phyloP scores from a whole-genome alignment of 2,329 filamentous ascomycete genomes.

The Raffaelea arxii region DNA sequence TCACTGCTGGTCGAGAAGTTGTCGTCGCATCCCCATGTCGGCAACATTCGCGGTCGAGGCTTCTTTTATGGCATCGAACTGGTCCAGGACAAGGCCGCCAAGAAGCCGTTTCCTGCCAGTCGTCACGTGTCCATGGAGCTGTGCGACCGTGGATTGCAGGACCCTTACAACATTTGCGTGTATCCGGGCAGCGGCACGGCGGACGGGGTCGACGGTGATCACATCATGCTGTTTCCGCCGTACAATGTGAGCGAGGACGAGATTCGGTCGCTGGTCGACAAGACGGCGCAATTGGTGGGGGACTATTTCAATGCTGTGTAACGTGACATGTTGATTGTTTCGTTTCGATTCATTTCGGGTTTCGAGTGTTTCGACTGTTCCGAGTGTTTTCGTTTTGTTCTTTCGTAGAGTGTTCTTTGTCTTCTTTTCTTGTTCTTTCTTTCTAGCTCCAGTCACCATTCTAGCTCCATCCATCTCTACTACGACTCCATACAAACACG shows the following conservation, averaged over 20 bases:
- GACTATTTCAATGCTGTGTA: slow-evolving; percentile 43
- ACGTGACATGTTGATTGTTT: neutral
- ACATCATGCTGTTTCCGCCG: slow-evolving; percentile 59
- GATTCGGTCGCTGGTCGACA: slow-evolving; percentile 44
- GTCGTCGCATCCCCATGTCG: slow-evolving; percentile 26
- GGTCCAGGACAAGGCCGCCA: slow-evolving; percentile 23
- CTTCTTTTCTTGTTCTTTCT: neutral
- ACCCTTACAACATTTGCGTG: slow-evolving; percentile 31
- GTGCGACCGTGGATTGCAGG: slow-evolving; percentile 20
- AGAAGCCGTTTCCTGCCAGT: slow-evolving; percentile 22
- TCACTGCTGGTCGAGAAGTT: slow-evolving; percentile 19
- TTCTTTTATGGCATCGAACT: slow-evolving; percentile 36
- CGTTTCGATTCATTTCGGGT: neutral
- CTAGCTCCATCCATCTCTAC: neutral
- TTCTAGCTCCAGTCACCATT: neutral
- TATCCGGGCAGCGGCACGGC: slow-evolving; percentile 56
- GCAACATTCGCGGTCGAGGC: slow-evolving; percentile 31
- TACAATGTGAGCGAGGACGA: slow-evolving; percentile 52
- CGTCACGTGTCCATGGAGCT: slow-evolving; percentile 23
- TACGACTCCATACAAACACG: neutral
- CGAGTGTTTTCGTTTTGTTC: neutral
- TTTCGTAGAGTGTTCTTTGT: too few relatives aligned
- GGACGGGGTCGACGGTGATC: slow-evolving; percentile 54
- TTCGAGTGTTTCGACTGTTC: neutral
- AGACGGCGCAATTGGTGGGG: slow-evolving; percentile 38